Conservation (phyloP, 768 basidiomycete species). For the Leccinum imitatum region DNA sequence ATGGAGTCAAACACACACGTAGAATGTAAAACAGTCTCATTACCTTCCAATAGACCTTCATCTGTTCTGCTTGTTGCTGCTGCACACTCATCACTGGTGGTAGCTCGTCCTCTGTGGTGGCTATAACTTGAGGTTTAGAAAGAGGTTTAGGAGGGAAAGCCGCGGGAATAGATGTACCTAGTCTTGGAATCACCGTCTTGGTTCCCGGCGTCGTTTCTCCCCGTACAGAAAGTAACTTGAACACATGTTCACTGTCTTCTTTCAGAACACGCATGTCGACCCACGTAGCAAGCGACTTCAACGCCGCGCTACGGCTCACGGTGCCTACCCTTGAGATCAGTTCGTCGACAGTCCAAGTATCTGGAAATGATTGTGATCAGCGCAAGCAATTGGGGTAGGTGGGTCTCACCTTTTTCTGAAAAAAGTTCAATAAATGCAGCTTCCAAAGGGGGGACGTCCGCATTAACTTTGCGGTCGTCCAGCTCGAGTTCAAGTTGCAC, state of each 20-base stretch:
- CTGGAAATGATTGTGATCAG: constrained; percentile 35
- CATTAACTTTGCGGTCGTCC: constrained; percentile 72
- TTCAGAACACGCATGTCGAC: constrained; percentile 78
- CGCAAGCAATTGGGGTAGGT: not conserved
- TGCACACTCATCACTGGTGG: constrained; percentile 55
- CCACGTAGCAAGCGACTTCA: constrained; percentile 84
- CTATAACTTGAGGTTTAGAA: constrained; percentile 7
- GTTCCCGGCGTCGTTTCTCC: constrained; percentile 42
- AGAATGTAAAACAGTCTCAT: not conserved
- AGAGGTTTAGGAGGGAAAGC: not conserved
- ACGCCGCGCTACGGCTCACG: constrained; percentile 59
- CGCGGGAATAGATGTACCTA: constrained; percentile 19
- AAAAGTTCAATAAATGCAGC: constrained; percentile 91
- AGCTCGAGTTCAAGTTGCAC: constrained; percentile 80
- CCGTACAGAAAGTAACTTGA: constrained; percentile 62
- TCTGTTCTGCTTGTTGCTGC: constrained; percentile 81
- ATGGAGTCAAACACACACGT: constrained; percentile 1
- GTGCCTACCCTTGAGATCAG: constrained; percentile 62
- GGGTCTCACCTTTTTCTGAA: constrained; percentile 56
- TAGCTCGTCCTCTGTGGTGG: constrained; percentile 44
- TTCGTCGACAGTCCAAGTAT: constrained; percentile 69
- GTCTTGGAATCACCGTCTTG: constrained; percentile 21
- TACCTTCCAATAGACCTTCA: constrained; percentile 89
- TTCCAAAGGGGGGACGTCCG: constrained; percentile 83
- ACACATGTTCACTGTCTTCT: constrained; percentile 58